These are phyloP conservation scores for Azolla pinnata DNA, from an alignment of 75 land plant genomes.

Conservation along the genomic window DNA sequence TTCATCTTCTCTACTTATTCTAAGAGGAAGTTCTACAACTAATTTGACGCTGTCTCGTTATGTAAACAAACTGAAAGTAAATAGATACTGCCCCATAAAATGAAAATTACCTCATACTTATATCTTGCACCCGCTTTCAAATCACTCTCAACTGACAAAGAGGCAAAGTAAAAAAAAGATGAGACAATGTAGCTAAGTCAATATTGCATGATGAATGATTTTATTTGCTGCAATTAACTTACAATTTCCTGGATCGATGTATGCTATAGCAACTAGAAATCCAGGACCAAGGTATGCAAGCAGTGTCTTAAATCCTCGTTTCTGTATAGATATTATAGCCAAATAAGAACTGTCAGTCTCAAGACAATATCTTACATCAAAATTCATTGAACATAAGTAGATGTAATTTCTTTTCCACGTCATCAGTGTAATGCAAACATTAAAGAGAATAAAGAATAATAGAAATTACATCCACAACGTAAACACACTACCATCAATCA, in stretches of 20 bases:
- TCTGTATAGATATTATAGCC: conserved; percentile 36
- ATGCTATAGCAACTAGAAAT: conserved; percentile 87
- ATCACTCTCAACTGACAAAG: conserved; percentile 68
- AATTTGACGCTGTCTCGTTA: neutral
- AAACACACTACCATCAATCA: too few relatives aligned
- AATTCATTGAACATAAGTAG: too few relatives aligned
- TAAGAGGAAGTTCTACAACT: neutral
- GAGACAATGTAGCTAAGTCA: neutral
- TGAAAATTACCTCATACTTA: conserved; percentile 52
- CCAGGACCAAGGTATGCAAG: conserved; percentile 90
- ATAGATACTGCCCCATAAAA: neutral
- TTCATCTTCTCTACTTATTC: neutral
- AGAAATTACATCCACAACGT: too few relatives aligned
- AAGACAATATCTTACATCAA: too few relatives aligned
- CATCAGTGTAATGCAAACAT: too few relatives aligned
- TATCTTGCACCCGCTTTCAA: conserved; percentile 74
- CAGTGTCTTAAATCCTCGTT: conserved; percentile 60
- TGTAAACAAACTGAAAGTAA: neutral
- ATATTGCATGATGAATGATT: neutral
- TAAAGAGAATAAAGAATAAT: too few relatives aligned
- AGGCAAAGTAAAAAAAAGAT: neutral
- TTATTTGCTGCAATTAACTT: conserved; percentile 9
- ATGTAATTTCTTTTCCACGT: too few relatives aligned
- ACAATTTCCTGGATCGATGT: conserved; percentile 98
- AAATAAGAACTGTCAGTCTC: too few relatives aligned